A percentile compares a stretch with the other conserved stretches of the same genome.
Conservation (phyloP, 495 filamentous ascomycete genomes). For the Penicillium verhagenii region DNA sequence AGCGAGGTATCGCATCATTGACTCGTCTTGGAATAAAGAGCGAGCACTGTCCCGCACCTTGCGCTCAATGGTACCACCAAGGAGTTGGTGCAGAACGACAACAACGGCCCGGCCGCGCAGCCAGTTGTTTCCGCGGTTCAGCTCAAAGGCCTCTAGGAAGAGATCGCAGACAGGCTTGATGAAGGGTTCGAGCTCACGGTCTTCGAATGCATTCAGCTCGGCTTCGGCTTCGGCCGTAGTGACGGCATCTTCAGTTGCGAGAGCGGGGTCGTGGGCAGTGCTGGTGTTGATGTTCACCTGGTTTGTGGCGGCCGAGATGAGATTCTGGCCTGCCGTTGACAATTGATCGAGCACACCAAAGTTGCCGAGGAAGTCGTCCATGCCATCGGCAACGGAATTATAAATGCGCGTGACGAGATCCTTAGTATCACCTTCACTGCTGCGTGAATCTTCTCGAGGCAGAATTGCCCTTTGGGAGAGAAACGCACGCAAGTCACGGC, state of each 20-base stretch:
- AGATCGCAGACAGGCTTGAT: constrained; percentile 98
- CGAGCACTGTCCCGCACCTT: constrained; percentile 82
- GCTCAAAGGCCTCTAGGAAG: constrained; percentile 93
- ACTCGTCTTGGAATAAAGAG: constrained; percentile 69
- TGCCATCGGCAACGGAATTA: constrained; percentile 92
- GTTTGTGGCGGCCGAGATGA: constrained; percentile 82
- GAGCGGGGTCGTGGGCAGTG: constrained; percentile 32
- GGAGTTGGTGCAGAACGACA: constrained; percentile 68
- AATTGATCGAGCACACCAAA: constrained; percentile 95
- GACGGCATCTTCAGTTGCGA: constrained; percentile 58
- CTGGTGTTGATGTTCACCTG: constrained; percentile 55
- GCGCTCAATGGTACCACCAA: constrained; percentile 87
- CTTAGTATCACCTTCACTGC: constrained; percentile 60
- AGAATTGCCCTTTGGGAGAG: constrained; percentile 84
- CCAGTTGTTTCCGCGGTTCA: constrained; percentile 91
- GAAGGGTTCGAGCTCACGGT: constrained; percentile 86
- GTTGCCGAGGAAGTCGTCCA: constrained; percentile 96
- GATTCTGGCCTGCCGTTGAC: constrained; percentile 85
- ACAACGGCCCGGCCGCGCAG: constrained; percentile 93
- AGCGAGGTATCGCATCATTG: constrained; percentile 69
- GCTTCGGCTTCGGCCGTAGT: constrained; percentile 88
- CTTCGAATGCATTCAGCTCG: constrained; percentile 90
- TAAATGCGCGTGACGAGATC: constrained; percentile 95
- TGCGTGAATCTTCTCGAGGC: constrained; percentile 47
- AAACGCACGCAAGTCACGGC: constrained; percentile 88